phyloP scores from a whole-genome alignment of 2,329 filamentous ascomycete genomes.

The Phyllachora maydis region DNA sequence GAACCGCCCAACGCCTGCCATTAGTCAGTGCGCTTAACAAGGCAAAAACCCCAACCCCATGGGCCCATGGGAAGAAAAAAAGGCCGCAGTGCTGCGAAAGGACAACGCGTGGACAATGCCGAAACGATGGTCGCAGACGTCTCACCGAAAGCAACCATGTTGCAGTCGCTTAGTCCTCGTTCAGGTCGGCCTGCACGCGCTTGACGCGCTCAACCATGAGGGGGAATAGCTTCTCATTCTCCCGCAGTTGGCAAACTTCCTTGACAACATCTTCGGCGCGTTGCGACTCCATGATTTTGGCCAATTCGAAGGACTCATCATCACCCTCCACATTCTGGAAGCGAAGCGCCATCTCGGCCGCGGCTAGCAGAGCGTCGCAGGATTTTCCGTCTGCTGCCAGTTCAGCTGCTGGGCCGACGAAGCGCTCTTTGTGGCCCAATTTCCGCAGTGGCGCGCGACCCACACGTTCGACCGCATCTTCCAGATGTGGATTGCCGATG shows the following conservation, averaged over 20 bases:
- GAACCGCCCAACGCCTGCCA: no score
- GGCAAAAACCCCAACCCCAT: no score
- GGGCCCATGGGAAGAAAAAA: no score
- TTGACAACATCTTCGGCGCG: conserved; percentile 53
- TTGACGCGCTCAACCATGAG: conserved; percentile 59
- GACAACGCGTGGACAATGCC: no score
- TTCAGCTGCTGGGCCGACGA: conserved; percentile 79
- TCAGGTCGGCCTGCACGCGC: conserved; percentile 52
- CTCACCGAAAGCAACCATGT: no score
- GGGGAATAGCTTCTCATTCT: conserved; percentile 56
- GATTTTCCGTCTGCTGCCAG: conserved; percentile 63
- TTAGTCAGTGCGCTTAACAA: no score
- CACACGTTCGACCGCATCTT: conserved; percentile 87
- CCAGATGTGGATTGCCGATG: conserved; percentile 82
- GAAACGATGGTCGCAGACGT: no score
- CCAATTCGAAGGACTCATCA: conserved; percentile 71
- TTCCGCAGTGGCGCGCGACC: conserved; percentile 89
- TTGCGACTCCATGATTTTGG: conserved; percentile 62
- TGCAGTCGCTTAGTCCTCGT: conserved; percentile 10
- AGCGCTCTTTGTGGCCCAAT: conserved; percentile 84
- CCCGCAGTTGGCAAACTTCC: conserved; percentile 65
- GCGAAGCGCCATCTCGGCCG: conserved; percentile 77
- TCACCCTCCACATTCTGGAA: conserved; percentile 92
- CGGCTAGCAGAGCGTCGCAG: conserved; percentile 54
- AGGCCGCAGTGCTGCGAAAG: no score